Percentiles rank a stretch among this genome's conserved stretches.
Conservation (phyloP, 2,329 filamentous ascomycete genomes). For the Venturia nashicola region DNA sequence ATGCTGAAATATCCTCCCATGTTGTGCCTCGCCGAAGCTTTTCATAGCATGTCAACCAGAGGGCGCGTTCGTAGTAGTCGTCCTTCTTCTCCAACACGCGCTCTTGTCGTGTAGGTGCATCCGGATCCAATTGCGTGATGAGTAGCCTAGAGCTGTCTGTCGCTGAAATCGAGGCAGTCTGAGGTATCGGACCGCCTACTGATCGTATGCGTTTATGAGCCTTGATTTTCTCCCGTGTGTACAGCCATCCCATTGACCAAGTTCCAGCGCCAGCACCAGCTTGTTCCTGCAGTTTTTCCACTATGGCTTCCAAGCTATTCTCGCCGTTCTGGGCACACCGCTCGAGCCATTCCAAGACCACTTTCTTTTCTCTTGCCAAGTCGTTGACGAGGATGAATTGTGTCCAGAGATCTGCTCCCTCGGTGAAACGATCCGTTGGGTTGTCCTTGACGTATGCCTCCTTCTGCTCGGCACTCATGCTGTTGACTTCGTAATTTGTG, state of each 20-base stretch:
- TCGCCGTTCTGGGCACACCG: constrained; percentile 55
- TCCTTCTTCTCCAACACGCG: constrained; percentile 70
- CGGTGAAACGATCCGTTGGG: constrained; percentile 38
- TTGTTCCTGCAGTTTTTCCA: constrained; percentile 47
- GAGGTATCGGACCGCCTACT: constrained; percentile 47
- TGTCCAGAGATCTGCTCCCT: constrained; percentile 53
- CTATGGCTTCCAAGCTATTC: constrained; percentile 62
- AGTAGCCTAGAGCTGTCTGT: constrained; percentile 45
- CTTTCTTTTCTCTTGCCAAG: constrained; percentile 62
- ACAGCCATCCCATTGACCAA: constrained; percentile 81
- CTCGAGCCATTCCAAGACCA: constrained; percentile 79
- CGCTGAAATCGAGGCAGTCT: constrained; percentile 27
- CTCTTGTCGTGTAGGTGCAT: constrained; percentile 70
- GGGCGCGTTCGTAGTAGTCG: constrained; percentile 75
- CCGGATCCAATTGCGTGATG: constrained; percentile 83
- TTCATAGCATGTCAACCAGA: constrained; percentile 92
- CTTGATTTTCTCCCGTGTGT: constrained; percentile 84
- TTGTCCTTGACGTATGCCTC: constrained; percentile 20
- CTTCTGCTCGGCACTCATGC: constrained; percentile 31
- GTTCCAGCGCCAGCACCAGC: constrained; percentile 41
- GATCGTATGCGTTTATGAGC: constrained; percentile 69
- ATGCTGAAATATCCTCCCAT: constrained; percentile 63
- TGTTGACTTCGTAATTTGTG: constrained; percentile 49
- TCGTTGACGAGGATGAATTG: constrained; percentile 64
- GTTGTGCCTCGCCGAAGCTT: constrained; percentile 75